A percentile compares a stretch with the other conserved stretches of the same genome.
Conservation (phyloP, 352 stramenopile genomes). For the Globisporangium perplexum region DNA sequence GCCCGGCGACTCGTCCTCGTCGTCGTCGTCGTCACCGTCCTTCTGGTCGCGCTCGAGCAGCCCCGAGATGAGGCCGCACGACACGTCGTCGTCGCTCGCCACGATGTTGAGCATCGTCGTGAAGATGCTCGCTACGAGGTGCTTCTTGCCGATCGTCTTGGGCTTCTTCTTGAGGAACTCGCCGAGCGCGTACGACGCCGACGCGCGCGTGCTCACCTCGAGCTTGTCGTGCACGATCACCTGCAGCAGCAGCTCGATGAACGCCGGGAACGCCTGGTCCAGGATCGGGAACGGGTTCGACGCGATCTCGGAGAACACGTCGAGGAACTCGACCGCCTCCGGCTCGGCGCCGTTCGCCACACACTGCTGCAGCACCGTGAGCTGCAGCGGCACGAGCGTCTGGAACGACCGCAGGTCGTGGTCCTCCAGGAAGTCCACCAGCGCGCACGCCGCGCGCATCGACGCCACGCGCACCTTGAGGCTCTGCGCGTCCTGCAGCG, state of each 20-base stretch:
- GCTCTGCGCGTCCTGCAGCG: conserved; percentile 72
- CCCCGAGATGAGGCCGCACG: conserved; percentile 80
- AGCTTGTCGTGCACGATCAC: conserved; percentile 74
- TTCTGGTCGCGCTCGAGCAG: conserved; percentile 67
- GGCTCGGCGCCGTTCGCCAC: conserved; percentile 65
- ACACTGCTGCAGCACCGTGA: conserved; percentile 82
- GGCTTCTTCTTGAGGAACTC: conserved; percentile 88
- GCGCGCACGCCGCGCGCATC: conserved; percentile 72
- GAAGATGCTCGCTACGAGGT: conserved; percentile 80
- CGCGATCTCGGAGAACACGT: conserved; percentile 83
- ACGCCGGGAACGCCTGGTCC: conserved; percentile 69
- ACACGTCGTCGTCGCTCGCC: conserved; percentile 66
- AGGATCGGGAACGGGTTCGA: conserved; percentile 82
- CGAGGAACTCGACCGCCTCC: conserved; percentile 83
- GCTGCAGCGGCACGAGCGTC: conserved; percentile 75
- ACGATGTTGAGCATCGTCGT: conserved; percentile 84
- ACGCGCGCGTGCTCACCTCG: conserved; percentile 71
- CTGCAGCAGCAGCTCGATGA: conserved; percentile 81
- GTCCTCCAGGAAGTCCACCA: conserved; percentile 82
- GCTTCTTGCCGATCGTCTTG: conserved; percentile 86
- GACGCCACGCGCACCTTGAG: conserved; percentile 78
- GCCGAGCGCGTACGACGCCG: conserved; percentile 75
- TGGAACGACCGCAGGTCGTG: conserved; percentile 65
- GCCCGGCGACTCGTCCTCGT: conserved; percentile 74
- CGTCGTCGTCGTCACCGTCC: conserved; percentile 46